These are phyloP conservation scores for Cryptococcus floricola DNA, from an alignment of 1,284 basidiomycete species.

Conservation along the genomic window DNA sequence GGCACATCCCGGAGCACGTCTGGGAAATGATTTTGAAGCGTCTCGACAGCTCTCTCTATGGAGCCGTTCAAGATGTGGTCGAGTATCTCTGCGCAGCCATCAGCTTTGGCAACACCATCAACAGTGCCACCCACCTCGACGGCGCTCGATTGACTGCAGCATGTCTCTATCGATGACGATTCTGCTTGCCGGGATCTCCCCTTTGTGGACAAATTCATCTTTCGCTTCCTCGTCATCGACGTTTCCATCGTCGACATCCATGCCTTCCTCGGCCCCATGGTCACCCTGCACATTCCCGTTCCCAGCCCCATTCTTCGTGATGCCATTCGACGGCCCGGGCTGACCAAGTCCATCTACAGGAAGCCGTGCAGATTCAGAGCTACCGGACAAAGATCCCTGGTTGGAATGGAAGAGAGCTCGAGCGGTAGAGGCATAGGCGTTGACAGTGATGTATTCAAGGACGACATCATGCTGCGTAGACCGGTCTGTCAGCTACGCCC, in stretches of 20 bases:
- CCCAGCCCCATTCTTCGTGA: background rate
- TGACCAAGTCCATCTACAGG: background rate
- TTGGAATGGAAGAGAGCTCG: slow-evolving; percentile 11
- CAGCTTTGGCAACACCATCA: background rate
- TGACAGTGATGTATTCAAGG: slow-evolving; percentile 39
- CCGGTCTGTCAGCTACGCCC: background rate
- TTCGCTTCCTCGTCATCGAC: background rate
- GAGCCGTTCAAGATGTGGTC: slow-evolving; percentile 41
- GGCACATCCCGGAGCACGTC: slow-evolving; percentile 18
- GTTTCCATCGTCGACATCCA: slow-evolving; percentile 3
- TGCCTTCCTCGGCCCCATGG: background rate
- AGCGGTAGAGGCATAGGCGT: slow-evolving; percentile 38
- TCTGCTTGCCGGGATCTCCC: background rate
- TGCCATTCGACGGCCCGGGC: background rate
- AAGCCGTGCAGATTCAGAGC: background rate
- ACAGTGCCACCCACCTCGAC: slow-evolving; percentile 28
- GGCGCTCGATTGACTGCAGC: slow-evolving; percentile 29
- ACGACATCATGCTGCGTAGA: slow-evolving; percentile 40
- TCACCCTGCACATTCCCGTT: background rate
- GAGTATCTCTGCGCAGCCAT: slow-evolving; percentile 29
- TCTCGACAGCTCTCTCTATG: slow-evolving; percentile 33
- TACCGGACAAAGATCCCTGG: background rate
- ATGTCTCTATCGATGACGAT: slow-evolving; percentile 7
- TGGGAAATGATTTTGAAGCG: slow-evolving; percentile 38
- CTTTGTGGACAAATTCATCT: background rate